phyloP scores from a whole-genome alignment of 2,329 filamentous ascomycete species.

The Bimuria novae-zelandiae region DNA sequence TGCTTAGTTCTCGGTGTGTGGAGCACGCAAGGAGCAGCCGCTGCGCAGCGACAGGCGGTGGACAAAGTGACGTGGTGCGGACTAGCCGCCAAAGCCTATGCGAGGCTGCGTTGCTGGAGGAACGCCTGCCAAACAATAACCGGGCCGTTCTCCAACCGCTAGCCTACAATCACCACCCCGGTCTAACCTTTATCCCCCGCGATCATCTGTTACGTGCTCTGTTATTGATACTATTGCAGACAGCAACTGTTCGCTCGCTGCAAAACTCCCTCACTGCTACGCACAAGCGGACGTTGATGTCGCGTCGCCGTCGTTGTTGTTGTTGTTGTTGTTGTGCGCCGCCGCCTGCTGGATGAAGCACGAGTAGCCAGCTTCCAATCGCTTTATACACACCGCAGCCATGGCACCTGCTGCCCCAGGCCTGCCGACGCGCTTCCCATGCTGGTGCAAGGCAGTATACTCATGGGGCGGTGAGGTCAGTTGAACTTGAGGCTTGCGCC shows the following conservation, averaged over 20 bases:
- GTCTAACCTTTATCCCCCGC: slow-evolving; percentile 3
- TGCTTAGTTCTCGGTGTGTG: too few species aligned
- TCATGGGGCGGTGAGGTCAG: slow-evolving; percentile 83
- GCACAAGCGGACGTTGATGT: not conserved
- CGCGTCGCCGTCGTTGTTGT: not conserved
- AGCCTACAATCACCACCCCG: not conserved
- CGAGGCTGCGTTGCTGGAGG: too few species aligned
- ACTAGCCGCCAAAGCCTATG: too few species aligned
- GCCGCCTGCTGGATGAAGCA: not conserved
- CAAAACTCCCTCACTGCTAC: not conserved
- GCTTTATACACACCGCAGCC: slow-evolving; percentile 3
- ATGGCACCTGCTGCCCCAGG: slow-evolving; percentile 55
- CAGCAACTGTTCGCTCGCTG: not conserved
- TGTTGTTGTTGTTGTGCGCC: too few species aligned
- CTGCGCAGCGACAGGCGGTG: too few species aligned
- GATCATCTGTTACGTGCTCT: not conserved
- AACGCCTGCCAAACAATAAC: too few species aligned
- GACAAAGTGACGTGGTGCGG: too few species aligned
- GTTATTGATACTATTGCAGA: not conserved
- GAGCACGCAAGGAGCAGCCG: too few species aligned
- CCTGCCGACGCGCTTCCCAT: slow-evolving; percentile 80
- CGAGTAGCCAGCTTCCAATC: slow-evolving; percentile 1
- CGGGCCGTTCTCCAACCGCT: too few species aligned
- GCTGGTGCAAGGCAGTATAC: slow-evolving; percentile 89
- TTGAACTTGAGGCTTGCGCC: slow-evolving; percentile 13